A percentile compares a stretch with the other conserved stretches of the same genome.
Conservation (phyloP, 2,329 filamentous ascomycete species). For the Arachnomyces sp. region DNA sequence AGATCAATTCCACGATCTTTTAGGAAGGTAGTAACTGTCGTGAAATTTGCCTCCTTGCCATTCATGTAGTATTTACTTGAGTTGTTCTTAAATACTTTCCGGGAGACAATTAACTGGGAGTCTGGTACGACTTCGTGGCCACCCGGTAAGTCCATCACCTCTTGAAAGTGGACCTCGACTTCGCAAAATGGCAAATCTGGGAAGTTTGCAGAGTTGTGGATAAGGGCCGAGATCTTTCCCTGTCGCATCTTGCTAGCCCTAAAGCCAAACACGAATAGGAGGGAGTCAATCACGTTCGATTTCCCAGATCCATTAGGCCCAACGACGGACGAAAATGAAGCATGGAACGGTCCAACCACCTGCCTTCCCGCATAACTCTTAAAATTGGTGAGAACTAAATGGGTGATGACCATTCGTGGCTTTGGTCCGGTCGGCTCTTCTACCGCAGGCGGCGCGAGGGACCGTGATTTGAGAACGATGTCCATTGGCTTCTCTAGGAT, state of each 20-base stretch:
- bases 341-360: constrained; percentile 91
- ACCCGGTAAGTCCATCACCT: constrained; percentile 83
- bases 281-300: constrained; percentile 96
- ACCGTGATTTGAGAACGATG: constrained; percentile 80
- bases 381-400: constrained; percentile 90
- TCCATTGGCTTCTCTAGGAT: constrained; percentile 86
- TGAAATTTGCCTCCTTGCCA: constrained; percentile 81
- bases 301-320: constrained; percentile 97
- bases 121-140: constrained; percentile 70
- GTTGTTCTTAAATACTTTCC: constrained; percentile 95
- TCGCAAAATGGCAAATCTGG: constrained; percentile 86
- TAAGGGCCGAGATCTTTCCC: constrained; percentile 93
- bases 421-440: constrained; percentile 72
- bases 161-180: constrained; percentile 92
- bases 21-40: constrained; percentile 77
- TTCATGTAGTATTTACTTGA: constrained; percentile 98
- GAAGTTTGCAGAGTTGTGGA: constrained; percentile 87
- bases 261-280: constrained; percentile 98
- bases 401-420: constrained; percentile 83
- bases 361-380: constrained; percentile 97
- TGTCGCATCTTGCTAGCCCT: constrained; percentile 98
- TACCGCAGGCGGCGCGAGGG: constrained; percentile 54
- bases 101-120: constrained; percentile 79
- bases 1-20: constrained; percentile 86
- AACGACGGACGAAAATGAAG: constrained; percentile 95